A percentile compares a stretch with the other conserved stretches of the same genome.
Conservation (phyloP, 176 grass and related monocot species). For the Sorghum bicolor region Sorghum_bicolor_NCBIv3 NC_012877.2:56472001-56472500, state of each 20-base stretch:
- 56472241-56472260: too few relatives aligned
- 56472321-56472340: not conserved
- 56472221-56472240: not conserved
- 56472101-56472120: constrained; percentile 42
- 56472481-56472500: not conserved
- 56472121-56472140: constrained; percentile 39
- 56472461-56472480: not conserved
- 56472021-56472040: not conserved
- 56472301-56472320: not conserved
- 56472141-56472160: constrained; percentile 42
- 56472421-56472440: too few relatives aligned
- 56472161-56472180: constrained; percentile 29
- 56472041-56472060: fast-evolving
- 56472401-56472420: too few relatives aligned
- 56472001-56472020: constrained; percentile 41
- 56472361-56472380: not conserved
- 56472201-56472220: not conserved
- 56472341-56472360: not conserved
- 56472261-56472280: too few relatives aligned
- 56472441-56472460: too few relatives aligned
- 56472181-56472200: constrained; percentile 45
- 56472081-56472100: constrained; percentile 36
- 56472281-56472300: not conserved
- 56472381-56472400: not conserved
- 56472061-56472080: constrained; percentile 26